Percentiles rank a stretch among this genome's conserved stretches.
Evolutionary conservation across 208 protist species (phyloP).

Genomic region (Leishmania aethiopica): DNA sequence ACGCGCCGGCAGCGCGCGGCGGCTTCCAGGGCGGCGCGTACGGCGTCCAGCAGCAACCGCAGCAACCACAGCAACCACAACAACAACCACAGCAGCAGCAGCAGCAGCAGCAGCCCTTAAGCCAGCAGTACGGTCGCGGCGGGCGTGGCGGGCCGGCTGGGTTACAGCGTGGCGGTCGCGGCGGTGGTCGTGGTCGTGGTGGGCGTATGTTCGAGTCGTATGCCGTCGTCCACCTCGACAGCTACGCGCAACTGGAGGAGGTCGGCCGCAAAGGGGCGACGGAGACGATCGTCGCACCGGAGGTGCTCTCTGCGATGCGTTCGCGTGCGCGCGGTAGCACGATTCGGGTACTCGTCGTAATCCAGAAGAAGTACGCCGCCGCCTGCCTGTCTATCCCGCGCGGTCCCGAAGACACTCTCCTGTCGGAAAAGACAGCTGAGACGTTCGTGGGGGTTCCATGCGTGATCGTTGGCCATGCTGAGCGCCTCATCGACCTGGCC

Average conservation of each 20-base stretch:
- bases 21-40: slow-evolving; percentile 30
- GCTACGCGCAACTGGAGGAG: slow-evolving; percentile 72
- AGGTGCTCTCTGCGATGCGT: slow-evolving; percentile 42
- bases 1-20: slow-evolving; percentile 10
- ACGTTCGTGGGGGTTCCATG: slow-evolving; percentile 62
- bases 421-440: slow-evolving; percentile 56
- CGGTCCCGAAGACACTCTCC: slow-evolving; percentile 61
- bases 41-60: slow-evolving; percentile 5
- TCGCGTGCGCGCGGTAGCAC: slow-evolving; percentile 30
- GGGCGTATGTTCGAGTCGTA: slow-evolving; percentile 34
- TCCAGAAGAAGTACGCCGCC: slow-evolving; percentile 65
- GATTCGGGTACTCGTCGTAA: slow-evolving; percentile 59
- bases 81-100: neutral
- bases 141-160: slow-evolving; percentile 25
- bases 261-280: slow-evolving; percentile 56
- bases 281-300: slow-evolving; percentile 41
- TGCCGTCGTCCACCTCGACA: slow-evolving; percentile 71
- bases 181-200: slow-evolving; percentile 28
- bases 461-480: slow-evolving; percentile 66
- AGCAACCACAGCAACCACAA: slow-evolving; percentile 2
- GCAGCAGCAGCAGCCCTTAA: slow-evolving; percentile 15
- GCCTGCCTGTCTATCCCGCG: slow-evolving; percentile 68
- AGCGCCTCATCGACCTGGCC: slow-evolving; percentile 48
- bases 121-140: slow-evolving; percentile 22
- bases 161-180: slow-evolving; percentile 24